Conservation (phyloP, 2,329 filamentous ascomycete genomes). For the Fusarium coicis region DNA sequence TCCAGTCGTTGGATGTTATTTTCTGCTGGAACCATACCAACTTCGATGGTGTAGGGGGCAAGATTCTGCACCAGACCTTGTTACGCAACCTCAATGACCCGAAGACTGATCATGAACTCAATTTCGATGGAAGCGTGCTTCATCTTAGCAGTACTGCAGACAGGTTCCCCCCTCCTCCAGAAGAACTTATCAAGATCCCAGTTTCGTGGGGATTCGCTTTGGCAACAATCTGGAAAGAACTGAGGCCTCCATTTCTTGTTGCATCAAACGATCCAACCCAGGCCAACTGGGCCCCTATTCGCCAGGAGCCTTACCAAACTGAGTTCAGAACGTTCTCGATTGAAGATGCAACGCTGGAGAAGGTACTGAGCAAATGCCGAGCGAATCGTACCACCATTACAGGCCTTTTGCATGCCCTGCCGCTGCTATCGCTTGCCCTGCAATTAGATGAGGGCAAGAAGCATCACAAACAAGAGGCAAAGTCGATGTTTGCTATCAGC, state of each 20-base stretch:
- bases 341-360: conserved; percentile 20
- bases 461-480: conserved; percentile 17
- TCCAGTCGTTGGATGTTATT: conserved; percentile 38
- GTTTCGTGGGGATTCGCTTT: conserved; percentile 31
- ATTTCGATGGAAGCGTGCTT: not conserved
- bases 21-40: conserved; percentile 45
- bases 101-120: not conserved
- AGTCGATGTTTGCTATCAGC: conserved; percentile 31
- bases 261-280: conserved; percentile 11
- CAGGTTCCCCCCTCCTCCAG: conserved; percentile 40
- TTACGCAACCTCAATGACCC: conserved; percentile 41
- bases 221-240: conserved; percentile 32
- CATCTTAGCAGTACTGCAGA: conserved; percentile 13
- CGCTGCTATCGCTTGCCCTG: conserved; percentile 36
- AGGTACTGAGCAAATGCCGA: conserved; percentile 40
- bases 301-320: conserved; percentile 29
- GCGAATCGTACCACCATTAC: conserved; percentile 45
- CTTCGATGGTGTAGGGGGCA: conserved; percentile 46
- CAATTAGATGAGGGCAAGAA: conserved; percentile 18
- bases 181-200: conserved; percentile 36
- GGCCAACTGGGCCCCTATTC: conserved; percentile 43
- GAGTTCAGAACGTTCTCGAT: conserved; percentile 35
- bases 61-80: conserved; percentile 47
- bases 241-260: conserved; percentile 25
- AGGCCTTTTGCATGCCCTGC: conserved; percentile 43